A percentile compares a stretch with the other conserved stretches of the same genome.
These are phyloP conservation scores for Cupressus sempervirens DNA, from an alignment of 75 land plant genomes.

Conservation along the genomic window DNA sequence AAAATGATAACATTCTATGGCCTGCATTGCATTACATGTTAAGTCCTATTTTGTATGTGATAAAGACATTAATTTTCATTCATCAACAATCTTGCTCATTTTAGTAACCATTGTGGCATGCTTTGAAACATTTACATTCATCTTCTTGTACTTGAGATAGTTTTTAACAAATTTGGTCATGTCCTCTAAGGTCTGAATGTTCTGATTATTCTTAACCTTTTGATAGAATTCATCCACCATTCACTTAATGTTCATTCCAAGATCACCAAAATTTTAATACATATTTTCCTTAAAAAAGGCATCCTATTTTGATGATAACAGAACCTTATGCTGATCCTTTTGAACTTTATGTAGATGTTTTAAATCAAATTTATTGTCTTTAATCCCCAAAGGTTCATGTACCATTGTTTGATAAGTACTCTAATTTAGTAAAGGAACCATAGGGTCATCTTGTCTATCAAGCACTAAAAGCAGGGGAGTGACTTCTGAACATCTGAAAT, in stretches of 20 bases:
- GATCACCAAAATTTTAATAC: slow-evolving; percentile 98
- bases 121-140: slow-evolving; percentile 98
- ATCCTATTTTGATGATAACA: slow-evolving; percentile 95
- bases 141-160: slow-evolving; percentile 91
- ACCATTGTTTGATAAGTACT: slow-evolving; percentile 99
- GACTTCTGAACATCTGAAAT: slow-evolving; percentile 85
- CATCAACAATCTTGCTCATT: slow-evolving; percentile 94
- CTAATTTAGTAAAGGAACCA: slow-evolving; percentile 92
- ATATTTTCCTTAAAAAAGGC: slow-evolving; percentile 83
- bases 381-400: slow-evolving; percentile 91
- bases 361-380: slow-evolving; percentile 89
- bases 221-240: slow-evolving; percentile 98
- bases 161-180: slow-evolving; percentile 99
- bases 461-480: slow-evolving; percentile 80
- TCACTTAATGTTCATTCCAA: slow-evolving; percentile 93
- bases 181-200: slow-evolving; percentile 96
- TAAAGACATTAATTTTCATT: slow-evolving; percentile 85
- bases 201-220: slow-evolving; percentile 90
- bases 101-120: slow-evolving; percentile 98
- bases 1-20: too few species aligned
- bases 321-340: slow-evolving; percentile 94
- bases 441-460: slow-evolving; percentile 98
- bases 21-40: slow-evolving; percentile 88
- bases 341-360: slow-evolving; percentile 51
- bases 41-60: slow-evolving; percentile 97